A percentile compares a stretch with the other conserved stretches of the same genome.
Conservation (phyloP, 192 early-diverging fungal species). For the Backusella luteola region DNA sequence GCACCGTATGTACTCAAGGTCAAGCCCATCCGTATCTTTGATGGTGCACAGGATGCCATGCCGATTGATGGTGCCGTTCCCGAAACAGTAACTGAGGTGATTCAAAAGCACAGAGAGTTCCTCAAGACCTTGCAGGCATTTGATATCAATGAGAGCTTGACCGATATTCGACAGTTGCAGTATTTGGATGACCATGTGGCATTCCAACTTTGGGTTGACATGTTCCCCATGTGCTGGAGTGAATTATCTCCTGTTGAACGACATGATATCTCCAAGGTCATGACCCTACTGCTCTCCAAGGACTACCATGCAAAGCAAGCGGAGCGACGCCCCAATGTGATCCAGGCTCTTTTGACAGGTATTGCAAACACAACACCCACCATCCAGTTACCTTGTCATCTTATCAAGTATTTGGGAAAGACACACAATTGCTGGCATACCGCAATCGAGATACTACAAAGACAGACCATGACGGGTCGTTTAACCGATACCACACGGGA, state of each 20-base stretch:
- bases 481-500: slow-evolving; percentile 60
- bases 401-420: slow-evolving; percentile 90
- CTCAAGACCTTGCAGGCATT: slow-evolving; percentile 51
- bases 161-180: slow-evolving; percentile 62
- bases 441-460: slow-evolving; percentile 80
- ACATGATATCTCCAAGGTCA: slow-evolving; percentile 81
- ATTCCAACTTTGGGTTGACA: slow-evolving; percentile 77
- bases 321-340: slow-evolving; percentile 83
- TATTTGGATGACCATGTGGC: slow-evolving; percentile 69
- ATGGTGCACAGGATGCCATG: neutral
- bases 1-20: slow-evolving; percentile 43
- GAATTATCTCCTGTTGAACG: slow-evolving; percentile 69
- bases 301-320: slow-evolving; percentile 87
- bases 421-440: slow-evolving; percentile 92
- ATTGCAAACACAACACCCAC: slow-evolving; percentile 70
- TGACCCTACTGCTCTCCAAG: slow-evolving; percentile 84
- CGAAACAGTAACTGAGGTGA: slow-evolving; percentile 39
- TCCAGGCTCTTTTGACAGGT: slow-evolving; percentile 91
- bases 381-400: slow-evolving; percentile 89
- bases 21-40: slow-evolving; percentile 35
- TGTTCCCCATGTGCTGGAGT: slow-evolving; percentile 87
- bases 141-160: slow-evolving; percentile 46
- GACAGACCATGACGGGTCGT: slow-evolving; percentile 46
- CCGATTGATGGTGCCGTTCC: slow-evolving; percentile 16
- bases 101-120: slow-evolving; percentile 63